These are phyloP conservation scores for Hyphodiscus sp. DNA, from an alignment of 2,329 filamentous ascomycete species.

Conservation along the genomic window DNA sequence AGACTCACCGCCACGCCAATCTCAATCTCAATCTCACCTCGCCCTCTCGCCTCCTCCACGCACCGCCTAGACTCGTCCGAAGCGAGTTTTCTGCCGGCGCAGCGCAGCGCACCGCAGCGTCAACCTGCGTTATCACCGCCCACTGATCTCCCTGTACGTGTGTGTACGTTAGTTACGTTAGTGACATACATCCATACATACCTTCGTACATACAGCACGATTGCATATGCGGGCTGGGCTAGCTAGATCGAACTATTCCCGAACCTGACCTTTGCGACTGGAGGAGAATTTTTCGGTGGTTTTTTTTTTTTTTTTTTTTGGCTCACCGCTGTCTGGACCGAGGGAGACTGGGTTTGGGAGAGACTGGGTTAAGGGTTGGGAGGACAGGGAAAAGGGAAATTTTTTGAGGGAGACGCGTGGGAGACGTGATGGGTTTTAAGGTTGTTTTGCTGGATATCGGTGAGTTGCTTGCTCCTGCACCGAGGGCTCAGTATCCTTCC, in stretches of 20 bases:
- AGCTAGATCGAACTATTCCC: conserved; percentile 18
- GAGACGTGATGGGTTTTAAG: conserved; percentile 5
- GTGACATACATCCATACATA: too few species aligned
- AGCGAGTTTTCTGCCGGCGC: neutral
- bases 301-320: neutral
- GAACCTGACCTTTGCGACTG: conserved; percentile 18
- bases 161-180: too few species aligned
- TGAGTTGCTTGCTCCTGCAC: conserved; percentile 14
- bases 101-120: too few species aligned
- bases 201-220: too few species aligned
- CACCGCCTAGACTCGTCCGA: too few species aligned
- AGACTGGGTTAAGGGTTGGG: too few species aligned
- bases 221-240: too few species aligned
- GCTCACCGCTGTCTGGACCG: neutral
- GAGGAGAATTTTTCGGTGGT: neutral
- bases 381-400: conserved; percentile 4
- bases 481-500: neutral
- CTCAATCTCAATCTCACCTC: neutral
- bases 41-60: too few species aligned
- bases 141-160: too few species aligned
- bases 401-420: neutral
- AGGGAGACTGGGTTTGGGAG: neutral
- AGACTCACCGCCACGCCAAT: neutral
- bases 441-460: conserved; percentile 30
- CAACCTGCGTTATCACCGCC: too few species aligned